Evolutionary conservation across 768 basidiomycete genomes (phyloP), one percentile per base, ranked within the genome.

Genomic region (Zangia roseola): DNA sequence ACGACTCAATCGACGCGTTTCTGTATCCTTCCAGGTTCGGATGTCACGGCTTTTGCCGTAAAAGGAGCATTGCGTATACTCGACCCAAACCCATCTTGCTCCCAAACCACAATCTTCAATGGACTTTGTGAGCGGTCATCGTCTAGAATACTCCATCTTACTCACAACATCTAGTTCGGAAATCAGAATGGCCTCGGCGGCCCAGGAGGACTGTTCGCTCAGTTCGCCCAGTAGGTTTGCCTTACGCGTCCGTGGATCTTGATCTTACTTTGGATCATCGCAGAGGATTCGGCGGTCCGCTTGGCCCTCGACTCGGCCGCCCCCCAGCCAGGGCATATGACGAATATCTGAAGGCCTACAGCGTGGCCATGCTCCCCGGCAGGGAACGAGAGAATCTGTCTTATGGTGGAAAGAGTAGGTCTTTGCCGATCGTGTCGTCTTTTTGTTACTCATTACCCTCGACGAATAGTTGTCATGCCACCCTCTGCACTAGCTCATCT

Each of bases 341-440:
- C 61, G 91, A 95, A 59, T 94, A 95, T 71, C 77, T 93, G 58
- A 94, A 89, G 64, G 97, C 94, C 2, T 95, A 94, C 64, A 94
- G 92, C 56, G 89, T 94, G 44, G 94, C 92, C 17, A 93, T 97
- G 85, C 83, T 97, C 45, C 87, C 87, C 1, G 85, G 91, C 25
- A 78, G 79, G 55, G 86, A 92, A 69, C 77, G 92, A 70, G 83
- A 91, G 53, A 97, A 98, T 65, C 71, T 99, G 25, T 91, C 92
- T 47, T 98, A 94, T 60, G 97, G 97, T 55, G 97, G 97, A 65
- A 98, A 98, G 77, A 93, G 97, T 89, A 59, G 50, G 84, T 86
- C 69, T 61, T 16, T 65, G 63, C 62, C 55, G 60, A 54, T 53
- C 43, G 37, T 36, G 31, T 53, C 43, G 40, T 34, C 47, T 5